Conservation (phyloP, 139 green algal species). For the Micromonas commoda region DNA sequence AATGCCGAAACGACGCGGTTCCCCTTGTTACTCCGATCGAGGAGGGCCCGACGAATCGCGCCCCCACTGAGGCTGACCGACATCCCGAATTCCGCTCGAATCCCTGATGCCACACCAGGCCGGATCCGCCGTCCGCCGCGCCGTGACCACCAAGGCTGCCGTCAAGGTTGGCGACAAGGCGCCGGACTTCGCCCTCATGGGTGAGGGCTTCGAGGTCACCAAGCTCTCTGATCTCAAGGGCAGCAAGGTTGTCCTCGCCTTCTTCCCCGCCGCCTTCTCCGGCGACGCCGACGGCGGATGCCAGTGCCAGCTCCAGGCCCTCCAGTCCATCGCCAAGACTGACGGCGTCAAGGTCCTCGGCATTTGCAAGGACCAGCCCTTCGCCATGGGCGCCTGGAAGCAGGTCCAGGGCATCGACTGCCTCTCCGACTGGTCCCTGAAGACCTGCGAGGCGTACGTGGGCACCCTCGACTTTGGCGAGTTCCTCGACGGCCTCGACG, state of each 20-base stretch:
- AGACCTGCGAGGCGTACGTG: constrained; percentile 9
- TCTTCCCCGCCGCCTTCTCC: constrained; percentile 21
- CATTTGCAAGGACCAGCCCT: constrained; percentile 21
- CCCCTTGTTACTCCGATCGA: too few species aligned
- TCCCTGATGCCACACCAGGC: neutral
- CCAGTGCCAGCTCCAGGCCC: constrained; percentile 25
- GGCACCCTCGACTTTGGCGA: constrained; percentile 22
- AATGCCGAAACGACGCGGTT: too few species aligned
- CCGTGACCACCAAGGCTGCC: neutral
- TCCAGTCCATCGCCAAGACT: constrained; percentile 2
- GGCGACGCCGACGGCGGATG: constrained; percentile 23
- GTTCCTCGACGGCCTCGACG: constrained; percentile 18
- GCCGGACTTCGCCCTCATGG: constrained; percentile 25
- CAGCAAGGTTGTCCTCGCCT: constrained; percentile 19
- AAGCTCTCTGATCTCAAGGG: constrained; percentile 22
- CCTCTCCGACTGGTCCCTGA: neutral
- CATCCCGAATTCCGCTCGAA: too few species aligned
- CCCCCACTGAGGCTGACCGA: too few species aligned
- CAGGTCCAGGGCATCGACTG: neutral
- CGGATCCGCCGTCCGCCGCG: neutral
- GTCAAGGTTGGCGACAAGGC: constrained; percentile 5
- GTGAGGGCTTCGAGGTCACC: neutral
- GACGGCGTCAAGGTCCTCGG: constrained; percentile 21
- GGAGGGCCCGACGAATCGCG: too few species aligned
- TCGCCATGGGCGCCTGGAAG: constrained; percentile 7